A percentile compares a stretch with the other conserved stretches of the same genome.
These are phyloP conservation scores for Trichoderma hamatum DNA, from an alignment of 2,329 filamentous ascomycete genomes.

Conservation along the genomic window DNA sequence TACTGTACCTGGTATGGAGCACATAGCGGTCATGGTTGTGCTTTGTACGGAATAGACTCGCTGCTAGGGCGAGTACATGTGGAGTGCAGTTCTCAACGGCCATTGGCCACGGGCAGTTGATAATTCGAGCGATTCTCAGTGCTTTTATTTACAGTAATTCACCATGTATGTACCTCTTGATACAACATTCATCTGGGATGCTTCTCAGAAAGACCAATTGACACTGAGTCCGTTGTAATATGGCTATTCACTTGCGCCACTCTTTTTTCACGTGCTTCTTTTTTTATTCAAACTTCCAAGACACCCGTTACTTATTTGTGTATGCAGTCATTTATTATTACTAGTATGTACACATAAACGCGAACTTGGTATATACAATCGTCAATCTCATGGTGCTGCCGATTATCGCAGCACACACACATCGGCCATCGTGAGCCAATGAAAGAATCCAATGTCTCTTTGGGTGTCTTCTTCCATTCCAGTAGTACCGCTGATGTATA, in stretches of 20 bases:
- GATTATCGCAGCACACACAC: neutral
- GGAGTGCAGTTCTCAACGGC: neutral
- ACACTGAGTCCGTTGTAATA: neutral
- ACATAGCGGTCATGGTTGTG: neutral
- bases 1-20: neutral
- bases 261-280: neutral
- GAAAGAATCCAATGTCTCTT: neutral
- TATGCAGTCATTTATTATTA: neutral
- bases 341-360: neutral
- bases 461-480: neutral
- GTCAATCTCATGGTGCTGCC: neutral
- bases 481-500: neutral
- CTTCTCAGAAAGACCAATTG: neutral
- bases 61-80: neutral
- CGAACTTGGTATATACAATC: conserved; percentile 13
- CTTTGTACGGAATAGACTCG: neutral
- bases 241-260: neutral
- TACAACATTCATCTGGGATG: neutral
- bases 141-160: neutral
- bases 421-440: conserved; percentile 9
- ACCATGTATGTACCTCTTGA: neutral
- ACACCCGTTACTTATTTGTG: neutral
- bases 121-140: neutral
- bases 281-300: neutral
- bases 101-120: neutral